Base-by-base conservation (phyloP, 2,329 filamentous ascomycete genomes). In the Exophiala calicioides region DNA sequence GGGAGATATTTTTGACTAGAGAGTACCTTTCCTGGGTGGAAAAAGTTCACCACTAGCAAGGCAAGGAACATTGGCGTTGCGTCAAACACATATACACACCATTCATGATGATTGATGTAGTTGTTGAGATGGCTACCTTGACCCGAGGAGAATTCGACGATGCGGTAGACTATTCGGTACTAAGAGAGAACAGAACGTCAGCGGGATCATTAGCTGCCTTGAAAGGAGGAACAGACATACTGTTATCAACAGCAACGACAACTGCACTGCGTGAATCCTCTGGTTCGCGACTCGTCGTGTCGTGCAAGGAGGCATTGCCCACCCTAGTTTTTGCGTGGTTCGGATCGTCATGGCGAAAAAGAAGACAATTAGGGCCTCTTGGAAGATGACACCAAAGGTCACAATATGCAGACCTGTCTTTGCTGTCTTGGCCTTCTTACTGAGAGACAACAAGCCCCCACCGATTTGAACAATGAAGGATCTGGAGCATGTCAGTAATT, bases 141-240 rank as follows among this genome's bases (percentile, higher is more conserved):
- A 12, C 75, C 58, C 42, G 68, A 70, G 53, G 81, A 81, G 63
- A 78, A 81, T 62, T 83, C 78, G 9, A 79, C 69, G 0, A 77
- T 69, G 4, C 79, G 74, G 58, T 73, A 82, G 44, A 82, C 69
- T 39, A 78, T 81, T 16, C 80, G 72, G 2, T 44, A 44, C 40
- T 44, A 12, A 24, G 35, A 8, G 12, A 24, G 12, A 27, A 9
- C 26, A n/a, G 21, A 5, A 38, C 20, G 15, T 21, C 10, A 13
- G 18, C 3, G 8, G 10, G n/a, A 18, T 7, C 23, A 38, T 15
- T 24, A n/a, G 7, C n/a, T 3, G 9, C 20, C 2, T n/a, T n/a
- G 27, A 15, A 38, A n/a, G n/a, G n/a, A n/a, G n/a, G n/a, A n/a
- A n/a, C n/a, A n/a, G n/a, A n/a, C 40, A 34, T 44, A 68, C 63